Evolutionary conservation across 495 filamentous ascomycete genomes (phyloP), one percentile per base, ranked within the genome.

Genomic region (Penicillium egyptiacum): DNA sequence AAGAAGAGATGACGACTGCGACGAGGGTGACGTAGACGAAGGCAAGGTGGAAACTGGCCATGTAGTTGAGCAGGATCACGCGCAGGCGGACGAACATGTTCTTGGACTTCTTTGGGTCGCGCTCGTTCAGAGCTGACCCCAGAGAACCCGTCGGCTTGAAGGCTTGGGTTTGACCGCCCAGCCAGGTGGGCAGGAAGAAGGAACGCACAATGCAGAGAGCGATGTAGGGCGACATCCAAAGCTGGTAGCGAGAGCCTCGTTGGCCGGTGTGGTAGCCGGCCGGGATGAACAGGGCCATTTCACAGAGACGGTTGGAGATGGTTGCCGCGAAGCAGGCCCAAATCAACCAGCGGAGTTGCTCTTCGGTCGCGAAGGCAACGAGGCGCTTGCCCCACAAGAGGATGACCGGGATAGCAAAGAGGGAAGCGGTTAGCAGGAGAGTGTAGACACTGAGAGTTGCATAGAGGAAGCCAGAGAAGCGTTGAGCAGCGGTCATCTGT

Each of bases 151-250:
- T 72, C 1, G 70, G 70, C 51, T 72, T 72, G 64, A 72, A 72
- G 30, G 70, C 70, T 46, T 72, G 70, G 50, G 70, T 60, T 33
- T 70, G 66, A 33, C 70, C 70, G 17, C 70, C 70, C 5, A 72
- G 68, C 75, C 76, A 78, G 17, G 56, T 70, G 30, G 76, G 76
- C 1, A 79, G 72, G 45, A 79, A 47, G 66, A 78, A 80, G 1
- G 74, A 62, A 9, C 75, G 75, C 19, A 77, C 46, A 45, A 80
- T 66, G 47, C 64, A 73, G n/a, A 72, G 61, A 10, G 75, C 74
- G 20, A 75, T 68, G 44, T 79, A 79, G 6, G 76, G 75, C 4
- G 70, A 67, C 74, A 80, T 78, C 76, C 76, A 80, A 26, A 77
- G 63, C 49, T 75, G 67, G 50, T 72, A 75, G 6, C 71, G 66